Conservation (phyloP, 1,139 yeast genomes). For the Taphrina pruni region DNA sequence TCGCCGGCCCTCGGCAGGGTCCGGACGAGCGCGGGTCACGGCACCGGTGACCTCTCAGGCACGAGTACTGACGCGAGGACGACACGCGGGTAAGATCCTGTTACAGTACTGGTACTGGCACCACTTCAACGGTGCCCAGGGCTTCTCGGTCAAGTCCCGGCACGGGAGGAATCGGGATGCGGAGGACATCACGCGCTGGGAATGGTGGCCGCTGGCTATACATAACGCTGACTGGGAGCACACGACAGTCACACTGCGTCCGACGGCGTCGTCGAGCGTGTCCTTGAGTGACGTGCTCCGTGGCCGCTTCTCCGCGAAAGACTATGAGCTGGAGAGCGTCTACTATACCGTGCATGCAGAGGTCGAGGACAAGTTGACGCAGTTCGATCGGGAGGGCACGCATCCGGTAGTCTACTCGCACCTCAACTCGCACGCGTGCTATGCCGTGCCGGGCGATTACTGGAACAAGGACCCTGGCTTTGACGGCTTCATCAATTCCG, state of each 20-base stretch:
- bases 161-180: slow-evolving; percentile 12
- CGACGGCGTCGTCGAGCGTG: background rate
- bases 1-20: slow-evolving; percentile 8
- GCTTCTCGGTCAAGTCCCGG: slow-evolving; percentile 19
- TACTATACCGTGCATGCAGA: slow-evolving; percentile 28
- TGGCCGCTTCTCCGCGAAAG: slow-evolving; percentile 11
- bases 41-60: slow-evolving; percentile 30
- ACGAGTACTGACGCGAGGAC: slow-evolving; percentile 19
- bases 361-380: slow-evolving; percentile 23
- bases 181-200: slow-evolving; percentile 27
- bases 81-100: slow-evolving; percentile 24
- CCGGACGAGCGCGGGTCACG: slow-evolving; percentile 18
- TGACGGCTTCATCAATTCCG: slow-evolving; percentile 24
- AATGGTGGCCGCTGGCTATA: slow-evolving; percentile 33
- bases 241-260: slow-evolving; percentile 18
- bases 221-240: slow-evolving; percentile 35
- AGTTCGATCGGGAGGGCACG: slow-evolving; percentile 9
- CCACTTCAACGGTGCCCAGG: slow-evolving; percentile 28
- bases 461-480: slow-evolving; percentile 33
- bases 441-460: slow-evolving; percentile 27
- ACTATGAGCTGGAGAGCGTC: slow-evolving; percentile 24
- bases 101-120: slow-evolving; percentile 34
- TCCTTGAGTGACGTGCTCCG: slow-evolving; percentile 6
- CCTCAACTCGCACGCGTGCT: slow-evolving; percentile 27
- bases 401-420: slow-evolving; percentile 29